Conservation (phyloP, 352 stramenopile genomes). For the Pythium vanterpoolii region DNA sequence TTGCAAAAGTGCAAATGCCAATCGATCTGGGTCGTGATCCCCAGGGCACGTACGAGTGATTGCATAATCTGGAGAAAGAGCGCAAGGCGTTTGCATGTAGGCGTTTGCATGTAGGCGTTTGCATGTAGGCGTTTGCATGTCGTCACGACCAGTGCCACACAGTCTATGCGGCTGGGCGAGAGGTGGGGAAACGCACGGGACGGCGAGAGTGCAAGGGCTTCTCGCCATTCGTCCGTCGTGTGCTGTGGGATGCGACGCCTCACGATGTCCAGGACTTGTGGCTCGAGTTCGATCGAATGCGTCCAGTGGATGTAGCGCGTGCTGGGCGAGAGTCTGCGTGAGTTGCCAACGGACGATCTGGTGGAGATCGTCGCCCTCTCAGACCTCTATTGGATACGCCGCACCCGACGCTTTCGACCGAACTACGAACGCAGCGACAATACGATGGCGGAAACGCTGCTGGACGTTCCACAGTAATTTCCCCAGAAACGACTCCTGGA, state of each 20-base stretch:
- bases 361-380: slow-evolving; percentile 38
- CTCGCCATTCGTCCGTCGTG: slow-evolving; percentile 22
- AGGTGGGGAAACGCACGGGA: background rate
- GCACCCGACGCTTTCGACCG: background rate
- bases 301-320: background rate
- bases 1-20: slow-evolving; percentile 33
- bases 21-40: background rate
- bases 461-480: slow-evolving; percentile 40
- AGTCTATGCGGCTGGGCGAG: background rate
- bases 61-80: slow-evolving; percentile 41
- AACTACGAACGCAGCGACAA: slow-evolving; percentile 19
- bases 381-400: slow-evolving; percentile 25
- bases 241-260: slow-evolving; percentile 12
- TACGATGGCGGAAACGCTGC: slow-evolving; percentile 13
- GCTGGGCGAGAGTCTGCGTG: background rate
- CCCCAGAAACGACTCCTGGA: slow-evolving; percentile 29
- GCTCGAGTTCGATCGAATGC: background rate
- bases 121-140: slow-evolving; percentile 68
- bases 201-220: slow-evolving; percentile 9
- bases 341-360: slow-evolving; percentile 29
- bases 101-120: no score
- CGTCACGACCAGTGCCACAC: slow-evolving; percentile 48
- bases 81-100: slow-evolving; percentile 54
- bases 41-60: slow-evolving; percentile 20
- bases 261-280: background rate